Evolutionary conservation across 192 early-diverging fungal genomes (phyloP).

Genomic region (Coemansia sp.): DNA sequence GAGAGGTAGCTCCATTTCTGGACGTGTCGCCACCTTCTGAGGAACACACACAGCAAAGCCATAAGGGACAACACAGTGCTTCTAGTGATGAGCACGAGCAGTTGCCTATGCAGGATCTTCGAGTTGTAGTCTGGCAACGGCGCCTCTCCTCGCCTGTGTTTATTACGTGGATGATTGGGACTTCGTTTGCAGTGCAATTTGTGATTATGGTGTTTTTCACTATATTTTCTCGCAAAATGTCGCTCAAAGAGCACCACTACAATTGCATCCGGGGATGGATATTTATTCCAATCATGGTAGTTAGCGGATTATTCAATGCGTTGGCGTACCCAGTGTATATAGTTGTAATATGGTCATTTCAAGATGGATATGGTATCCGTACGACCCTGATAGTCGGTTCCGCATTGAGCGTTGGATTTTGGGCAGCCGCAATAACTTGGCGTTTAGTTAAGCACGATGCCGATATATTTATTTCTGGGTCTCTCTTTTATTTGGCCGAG

Average conservation of each 20-base stretch:
- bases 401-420: conserved; percentile 6
- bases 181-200: background rate
- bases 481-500: conserved; percentile 14
- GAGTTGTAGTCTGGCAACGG: conserved; percentile 2
- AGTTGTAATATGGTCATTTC: conserved; percentile 9
- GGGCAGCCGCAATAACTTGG: conserved; percentile 14
- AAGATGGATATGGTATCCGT: conserved; percentile 32
- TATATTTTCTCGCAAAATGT: conserved; percentile 24
- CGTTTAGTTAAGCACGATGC: background rate
- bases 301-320: background rate
- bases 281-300: background rate
- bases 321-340: conserved; percentile 2
- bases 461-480: conserved; percentile 8
- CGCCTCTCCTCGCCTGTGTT: conserved; percentile 12
- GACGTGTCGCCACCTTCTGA: background rate
- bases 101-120: background rate
- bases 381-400: conserved; percentile 16
- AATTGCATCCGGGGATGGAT: conserved; percentile 24
- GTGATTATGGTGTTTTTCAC: conserved; percentile 9
- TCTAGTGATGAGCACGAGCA: background rate
- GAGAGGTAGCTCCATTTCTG: background rate
- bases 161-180: conserved; percentile 6
- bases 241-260: conserved; percentile 12
- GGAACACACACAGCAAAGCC: background rate
- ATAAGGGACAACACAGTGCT: background rate